These are phyloP conservation scores for Blastobotrys terrestris DNA, from an alignment of 805 yeast species.

Conservation along the genomic window DNA sequence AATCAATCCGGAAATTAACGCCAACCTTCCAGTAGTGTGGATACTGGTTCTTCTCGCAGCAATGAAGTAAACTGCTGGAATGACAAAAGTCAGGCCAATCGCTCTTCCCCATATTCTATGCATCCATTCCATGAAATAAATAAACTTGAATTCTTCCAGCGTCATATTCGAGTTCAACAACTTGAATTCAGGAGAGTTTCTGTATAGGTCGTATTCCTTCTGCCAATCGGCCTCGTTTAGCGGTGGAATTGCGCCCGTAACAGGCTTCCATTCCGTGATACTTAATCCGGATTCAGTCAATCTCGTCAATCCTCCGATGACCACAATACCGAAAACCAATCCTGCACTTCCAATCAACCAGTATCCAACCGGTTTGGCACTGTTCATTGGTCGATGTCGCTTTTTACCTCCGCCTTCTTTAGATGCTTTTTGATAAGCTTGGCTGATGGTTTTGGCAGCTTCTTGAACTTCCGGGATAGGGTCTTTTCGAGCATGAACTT, in stretches of 20 bases:
- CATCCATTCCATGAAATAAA: slow-evolving; percentile 96
- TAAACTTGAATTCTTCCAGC: slow-evolving; percentile 88
- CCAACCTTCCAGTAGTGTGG: slow-evolving; percentile 58
- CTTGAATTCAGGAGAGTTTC: slow-evolving; percentile 84
- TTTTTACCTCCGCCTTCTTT: slow-evolving; percentile 22
- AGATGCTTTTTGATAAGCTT: slow-evolving; percentile 3
- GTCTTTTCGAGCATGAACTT: slow-evolving; percentile 1
- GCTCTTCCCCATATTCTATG: slow-evolving; percentile 90
- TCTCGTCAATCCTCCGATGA: slow-evolving; percentile 94
- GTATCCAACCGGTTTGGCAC: slow-evolving; percentile 65
- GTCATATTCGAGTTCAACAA: slow-evolving; percentile 84
- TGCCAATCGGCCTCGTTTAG: slow-evolving; percentile 76
- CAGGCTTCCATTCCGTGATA: slow-evolving; percentile 98
- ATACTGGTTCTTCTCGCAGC: slow-evolving; percentile 57
- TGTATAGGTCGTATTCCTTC: slow-evolving; percentile 72
- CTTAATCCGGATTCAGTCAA: slow-evolving; percentile 93
- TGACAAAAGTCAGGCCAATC: slow-evolving; percentile 74
- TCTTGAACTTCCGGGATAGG: slow-evolving; percentile 1
- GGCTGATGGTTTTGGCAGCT: slow-evolving; percentile 7
- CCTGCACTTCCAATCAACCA: slow-evolving; percentile 86
- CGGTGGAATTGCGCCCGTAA: slow-evolving; percentile 93
- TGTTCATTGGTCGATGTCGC: slow-evolving; percentile 31
- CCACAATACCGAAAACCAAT: slow-evolving; percentile 88
- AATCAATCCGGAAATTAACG: slow-evolving; percentile 67
- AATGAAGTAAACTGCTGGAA: slow-evolving; percentile 83